These are phyloP conservation scores for Pyrenopolyporus hunteri DNA, from an alignment of 495 filamentous ascomycete species.

Conservation along the genomic window DNA sequence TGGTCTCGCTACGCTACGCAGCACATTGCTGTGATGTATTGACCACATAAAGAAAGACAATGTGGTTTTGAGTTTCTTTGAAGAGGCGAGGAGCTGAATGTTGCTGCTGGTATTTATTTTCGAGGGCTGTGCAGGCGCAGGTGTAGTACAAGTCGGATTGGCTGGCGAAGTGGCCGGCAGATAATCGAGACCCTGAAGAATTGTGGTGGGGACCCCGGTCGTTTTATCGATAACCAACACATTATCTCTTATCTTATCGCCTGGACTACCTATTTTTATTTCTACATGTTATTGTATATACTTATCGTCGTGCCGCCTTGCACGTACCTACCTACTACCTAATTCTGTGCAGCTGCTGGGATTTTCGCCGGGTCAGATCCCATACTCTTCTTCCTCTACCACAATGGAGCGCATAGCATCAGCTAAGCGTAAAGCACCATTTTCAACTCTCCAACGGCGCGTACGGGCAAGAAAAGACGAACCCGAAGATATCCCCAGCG, in stretches of 20 bases:
- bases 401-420: conserved; percentile 14
- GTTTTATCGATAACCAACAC: background rate
- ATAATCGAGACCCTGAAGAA: background rate
- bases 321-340: background rate
- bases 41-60: conserved; percentile 1
- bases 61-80: background rate
- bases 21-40: background rate
- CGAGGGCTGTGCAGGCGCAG: no score
- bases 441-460: conserved; percentile 59
- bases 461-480: conserved; percentile 64
- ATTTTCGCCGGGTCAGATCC: background rate
- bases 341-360: background rate
- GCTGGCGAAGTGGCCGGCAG: no score
- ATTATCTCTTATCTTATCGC: conserved; percentile 17
- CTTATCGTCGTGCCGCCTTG: background rate
- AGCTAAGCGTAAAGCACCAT: conserved; percentile 32
- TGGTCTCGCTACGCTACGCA: background rate
- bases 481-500: conserved; percentile 51
- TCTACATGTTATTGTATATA: background rate
- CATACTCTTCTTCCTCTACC: background rate
- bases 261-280: conserved; percentile 4
- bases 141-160: no score
- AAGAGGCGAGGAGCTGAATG: background rate
- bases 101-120: background rate
- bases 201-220: background rate